These are phyloP conservation scores for Luvunga scandens DNA, from an alignment of 345 rosid species.

Conservation along the genomic window DNA sequence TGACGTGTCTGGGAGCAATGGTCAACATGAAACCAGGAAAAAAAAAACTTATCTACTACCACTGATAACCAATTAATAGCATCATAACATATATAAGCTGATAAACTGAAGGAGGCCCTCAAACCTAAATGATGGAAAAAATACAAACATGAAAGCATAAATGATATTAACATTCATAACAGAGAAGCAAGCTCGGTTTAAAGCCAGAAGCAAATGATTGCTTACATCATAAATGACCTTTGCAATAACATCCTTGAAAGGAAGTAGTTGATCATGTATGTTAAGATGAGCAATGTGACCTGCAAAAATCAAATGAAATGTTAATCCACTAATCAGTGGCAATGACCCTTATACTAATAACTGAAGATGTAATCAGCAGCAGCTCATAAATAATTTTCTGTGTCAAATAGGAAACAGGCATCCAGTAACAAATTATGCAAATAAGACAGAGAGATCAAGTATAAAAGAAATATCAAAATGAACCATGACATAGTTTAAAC, in stretches of 20 bases:
- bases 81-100: background rate
- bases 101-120: background rate
- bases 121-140: background rate
- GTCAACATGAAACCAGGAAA: background rate
- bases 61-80: background rate
- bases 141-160: background rate
- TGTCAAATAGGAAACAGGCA: constrained; percentile 1
- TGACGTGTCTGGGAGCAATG: background rate
- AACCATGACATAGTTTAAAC: constrained; percentile 22
- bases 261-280: constrained; percentile 77
- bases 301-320: constrained; percentile 37
- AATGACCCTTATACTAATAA: background rate
- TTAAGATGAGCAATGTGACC: constrained; percentile 95
- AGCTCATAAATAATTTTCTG: background rate
- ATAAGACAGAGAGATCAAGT: background rate
- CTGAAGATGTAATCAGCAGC: background rate
- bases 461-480: background rate
- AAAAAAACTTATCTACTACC: constrained; percentile 1
- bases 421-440: too few relatives aligned
- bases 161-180: background rate
- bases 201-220: constrained; percentile 21
- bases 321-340: constrained; percentile 16
- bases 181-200: constrained; percentile 6
- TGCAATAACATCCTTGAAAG: constrained; percentile 82
- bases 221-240: constrained; percentile 90